Evolutionary conservation across 1,284 basidiomycete species (phyloP).

Genomic region (Coniferiporia sulphurascens): DNA sequence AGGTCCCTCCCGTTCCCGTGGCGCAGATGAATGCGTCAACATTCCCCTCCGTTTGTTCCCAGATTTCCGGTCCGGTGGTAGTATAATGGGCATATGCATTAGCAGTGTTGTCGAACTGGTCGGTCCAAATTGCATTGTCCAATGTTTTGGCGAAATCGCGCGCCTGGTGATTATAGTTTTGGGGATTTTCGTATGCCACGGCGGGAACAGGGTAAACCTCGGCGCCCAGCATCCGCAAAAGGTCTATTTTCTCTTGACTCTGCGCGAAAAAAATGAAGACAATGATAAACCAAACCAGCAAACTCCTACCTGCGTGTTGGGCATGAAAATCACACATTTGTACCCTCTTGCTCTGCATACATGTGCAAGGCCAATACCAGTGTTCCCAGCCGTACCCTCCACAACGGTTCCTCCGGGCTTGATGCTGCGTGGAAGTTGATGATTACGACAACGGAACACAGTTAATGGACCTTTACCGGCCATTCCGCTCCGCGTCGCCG

Average conservation of each 20-base stretch:
- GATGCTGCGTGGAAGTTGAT: constrained; percentile 45
- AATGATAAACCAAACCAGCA: not conserved
- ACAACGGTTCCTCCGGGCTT: constrained; percentile 93
- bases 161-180: constrained; percentile 99
- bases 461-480: constrained; percentile 46
- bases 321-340: constrained; percentile 99
- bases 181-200: constrained; percentile 78
- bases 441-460: not conserved
- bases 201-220: constrained; percentile 37
- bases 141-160: constrained; percentile 79
- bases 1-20: constrained; percentile 94
- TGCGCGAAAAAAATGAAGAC: constrained; percentile 28
- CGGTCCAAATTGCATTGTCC: constrained; percentile 97
- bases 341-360: constrained; percentile 93
- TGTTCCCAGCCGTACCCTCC: constrained; percentile 99
- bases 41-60: constrained; percentile 81
- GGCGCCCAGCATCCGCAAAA: constrained; percentile 82
- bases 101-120: constrained; percentile 95
- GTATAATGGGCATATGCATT: constrained; percentile 88
- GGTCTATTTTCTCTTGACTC: constrained; percentile 98
- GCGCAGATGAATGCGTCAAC: constrained; percentile 91
- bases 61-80: constrained; percentile 95
- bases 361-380: constrained; percentile 93
- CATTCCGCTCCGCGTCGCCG: constrained; percentile 83
- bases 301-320: constrained; percentile 75